Evolutionary conservation across 2,329 filamentous ascomycete species (phyloP), one percentile per base, ranked within the genome.

Genomic region (Dactylellina parvicollis): DNA sequence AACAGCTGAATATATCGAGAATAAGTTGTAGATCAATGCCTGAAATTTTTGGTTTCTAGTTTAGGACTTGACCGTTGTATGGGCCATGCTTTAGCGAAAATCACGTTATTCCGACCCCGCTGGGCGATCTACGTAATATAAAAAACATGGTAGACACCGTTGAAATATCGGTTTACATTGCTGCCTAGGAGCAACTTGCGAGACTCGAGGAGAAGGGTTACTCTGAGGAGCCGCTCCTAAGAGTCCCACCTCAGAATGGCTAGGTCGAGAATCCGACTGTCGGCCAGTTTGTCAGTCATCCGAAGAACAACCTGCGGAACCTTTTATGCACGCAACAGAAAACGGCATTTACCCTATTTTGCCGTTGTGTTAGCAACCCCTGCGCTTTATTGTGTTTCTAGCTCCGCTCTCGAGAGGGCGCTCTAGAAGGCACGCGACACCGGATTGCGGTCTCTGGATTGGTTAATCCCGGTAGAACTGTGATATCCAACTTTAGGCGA

Each of bases 101-200:
- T 61, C 64, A 57, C 64, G 36, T 69, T 54, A 69, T 60, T 61
- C n/a, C 46, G 64, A 55, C 55, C 55, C 62, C 62, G 34, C 28
- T 50, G 18, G 32, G 20, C 36, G 55, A 69, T 69, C 46, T 36
- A 47, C 26, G 30, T 60, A 69, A 61, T 55, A 50, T 67, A 69
- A 69, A 61, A 69, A 69, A 55, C 64, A 60, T 69, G 64, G 64
- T 61, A 30, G 64, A 69, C 36, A 36, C 44, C 36, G 46, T 52
- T 47, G 47, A 44, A 69, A 50, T 52, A 26, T 4, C 9, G 57
- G 24, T 49, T 40, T 16, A 9, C 64, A 46, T 60, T 69, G 64
- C 64, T 69, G 64, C 64, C 64, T 69, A 69, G 36, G 26, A 32
- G 32, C 38, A 18, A 22, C 20, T 52, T 62, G 44, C 28, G 32